A percentile compares a stretch with the other conserved stretches of the same genome.
phyloP scores from a whole-genome alignment of 345 rosid genomes.

The Firmiana major region DNA sequence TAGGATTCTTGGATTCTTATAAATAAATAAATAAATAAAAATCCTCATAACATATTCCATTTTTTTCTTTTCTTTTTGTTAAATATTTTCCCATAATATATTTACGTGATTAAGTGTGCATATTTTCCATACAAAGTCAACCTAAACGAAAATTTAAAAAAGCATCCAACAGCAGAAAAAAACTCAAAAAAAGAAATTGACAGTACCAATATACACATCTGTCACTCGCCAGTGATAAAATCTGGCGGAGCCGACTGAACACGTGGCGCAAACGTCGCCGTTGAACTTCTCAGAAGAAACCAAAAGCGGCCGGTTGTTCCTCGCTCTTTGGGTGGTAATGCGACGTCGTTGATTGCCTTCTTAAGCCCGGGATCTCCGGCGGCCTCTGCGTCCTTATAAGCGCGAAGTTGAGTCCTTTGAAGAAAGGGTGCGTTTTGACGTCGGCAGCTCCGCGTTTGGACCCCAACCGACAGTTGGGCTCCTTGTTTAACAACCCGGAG shows the following conservation, averaged over 20 bases:
- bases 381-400: constrained; percentile 68
- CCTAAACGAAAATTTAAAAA: neutral
- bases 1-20: neutral
- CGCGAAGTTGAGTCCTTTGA: constrained; percentile 78
- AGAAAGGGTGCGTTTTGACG: constrained; percentile 79
- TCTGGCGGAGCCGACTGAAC: constrained; percentile 31
- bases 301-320: constrained; percentile 45
- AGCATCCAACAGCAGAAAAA: too few species aligned
- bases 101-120: constrained; percentile 4
- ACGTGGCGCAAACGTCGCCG: constrained; percentile 34
- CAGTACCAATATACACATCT: constrained; percentile 21
- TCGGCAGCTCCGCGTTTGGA: constrained; percentile 84
- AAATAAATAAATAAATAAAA: too few species aligned
- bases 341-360: constrained; percentile 38
- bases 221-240: constrained; percentile 30
- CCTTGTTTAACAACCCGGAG: constrained; percentile 62
- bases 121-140: constrained; percentile 2
- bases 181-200: neutral
- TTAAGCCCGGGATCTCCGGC: constrained; percentile 55
- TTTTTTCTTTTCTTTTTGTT: too few species aligned
- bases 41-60: too few species aligned
- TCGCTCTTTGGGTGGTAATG: constrained; percentile 19
- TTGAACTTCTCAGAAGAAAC: constrained; percentile 44
- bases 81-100: constrained; percentile 29
- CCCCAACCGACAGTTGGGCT: constrained; percentile 68